These are phyloP conservation scores for Tetraselmis striata DNA, from an alignment of 139 green algal genomes.

Conservation along the genomic window DNA sequence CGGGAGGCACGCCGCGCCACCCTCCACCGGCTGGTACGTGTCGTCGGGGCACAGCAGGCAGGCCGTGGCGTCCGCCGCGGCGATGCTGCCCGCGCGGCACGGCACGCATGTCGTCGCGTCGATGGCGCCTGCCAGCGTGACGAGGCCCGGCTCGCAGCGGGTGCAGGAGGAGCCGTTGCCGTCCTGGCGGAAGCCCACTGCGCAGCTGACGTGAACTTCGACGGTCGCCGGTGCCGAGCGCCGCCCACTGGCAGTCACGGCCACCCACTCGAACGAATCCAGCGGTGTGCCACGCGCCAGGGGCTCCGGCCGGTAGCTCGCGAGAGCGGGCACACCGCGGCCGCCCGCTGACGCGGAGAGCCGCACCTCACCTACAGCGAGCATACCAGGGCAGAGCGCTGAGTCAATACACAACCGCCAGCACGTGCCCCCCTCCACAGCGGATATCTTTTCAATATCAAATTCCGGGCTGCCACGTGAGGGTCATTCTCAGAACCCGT, in stretches of 20 bases:
- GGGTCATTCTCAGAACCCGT: no score
- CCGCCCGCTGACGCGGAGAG: background rate
- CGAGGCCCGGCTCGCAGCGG: background rate
- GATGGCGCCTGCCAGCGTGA: background rate
- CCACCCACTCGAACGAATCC: background rate
- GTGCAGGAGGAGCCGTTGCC: background rate
- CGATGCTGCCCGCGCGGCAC: background rate
- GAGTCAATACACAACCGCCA: no score
- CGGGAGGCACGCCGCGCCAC: background rate
- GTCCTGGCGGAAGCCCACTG: background rate
- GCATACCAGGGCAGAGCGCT: no score
- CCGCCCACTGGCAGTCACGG: background rate
- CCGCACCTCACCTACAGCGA: background rate
- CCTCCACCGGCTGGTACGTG: background rate
- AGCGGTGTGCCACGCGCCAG: background rate
- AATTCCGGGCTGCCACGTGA: no score
- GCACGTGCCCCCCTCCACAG: no score
- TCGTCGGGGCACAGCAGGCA: background rate
- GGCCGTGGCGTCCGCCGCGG: background rate
- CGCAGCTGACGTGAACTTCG: background rate
- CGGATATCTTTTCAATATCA: no score
- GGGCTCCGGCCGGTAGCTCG: background rate
- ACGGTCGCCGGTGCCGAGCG: background rate
- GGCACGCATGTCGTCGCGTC: background rate
- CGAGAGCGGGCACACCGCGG: background rate